phyloP scores from a whole-genome alignment of 2,329 filamentous ascomycete genomes.

The Scedosporium boydii region DNA sequence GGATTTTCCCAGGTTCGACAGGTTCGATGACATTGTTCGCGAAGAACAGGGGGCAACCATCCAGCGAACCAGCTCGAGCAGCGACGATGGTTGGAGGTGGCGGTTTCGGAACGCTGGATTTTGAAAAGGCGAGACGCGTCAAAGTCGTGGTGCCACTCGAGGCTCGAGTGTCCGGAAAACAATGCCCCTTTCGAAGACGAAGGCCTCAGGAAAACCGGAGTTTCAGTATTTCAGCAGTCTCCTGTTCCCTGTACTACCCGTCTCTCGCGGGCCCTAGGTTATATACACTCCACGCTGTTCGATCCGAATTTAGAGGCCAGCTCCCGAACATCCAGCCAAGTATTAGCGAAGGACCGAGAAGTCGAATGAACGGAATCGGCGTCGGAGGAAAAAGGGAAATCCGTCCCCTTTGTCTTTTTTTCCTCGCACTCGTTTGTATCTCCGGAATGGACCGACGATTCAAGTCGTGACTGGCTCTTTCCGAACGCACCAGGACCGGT shows the following conservation, averaged over 20 bases:
- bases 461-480: background rate
- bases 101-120: background rate
- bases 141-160: no score
- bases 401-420: no score
- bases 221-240: background rate
- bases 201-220: background rate
- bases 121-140: no score
- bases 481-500: background rate
- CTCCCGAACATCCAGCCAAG: background rate
- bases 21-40: slow-evolving; percentile 4
- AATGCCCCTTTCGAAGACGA: background rate
- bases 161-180: no score
- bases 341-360: background rate
- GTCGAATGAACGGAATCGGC: background rate
- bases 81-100: background rate
- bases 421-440: no score
- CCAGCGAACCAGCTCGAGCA: background rate
- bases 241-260: background rate
- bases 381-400: background rate
- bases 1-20: slow-evolving; percentile 36
- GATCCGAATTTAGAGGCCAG: slow-evolving; percentile 1
- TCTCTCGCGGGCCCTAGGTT: background rate
- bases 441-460: background rate
- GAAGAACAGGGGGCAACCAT: background rate
- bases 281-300: background rate